Conservation (phyloP, 2,329 filamentous ascomycete species). For the Pseudogymnoascus sp. region DNA sequence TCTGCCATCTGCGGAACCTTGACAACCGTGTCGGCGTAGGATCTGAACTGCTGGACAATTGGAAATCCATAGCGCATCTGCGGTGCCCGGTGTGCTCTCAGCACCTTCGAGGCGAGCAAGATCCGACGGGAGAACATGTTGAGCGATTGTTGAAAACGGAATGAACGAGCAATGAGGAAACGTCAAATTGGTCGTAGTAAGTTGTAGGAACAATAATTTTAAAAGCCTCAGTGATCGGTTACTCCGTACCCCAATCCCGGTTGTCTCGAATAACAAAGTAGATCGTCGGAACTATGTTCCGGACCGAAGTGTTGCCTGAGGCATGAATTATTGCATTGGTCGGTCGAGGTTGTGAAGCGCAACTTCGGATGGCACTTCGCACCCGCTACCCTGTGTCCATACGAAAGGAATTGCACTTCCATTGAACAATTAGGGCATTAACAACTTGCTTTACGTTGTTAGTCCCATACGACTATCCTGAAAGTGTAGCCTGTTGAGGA, state of each 20-base stretch:
- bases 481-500: neutral
- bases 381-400: neutral
- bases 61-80: conserved; percentile 35
- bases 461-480: neutral
- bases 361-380: conserved; percentile 3
- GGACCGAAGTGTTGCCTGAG: neutral
- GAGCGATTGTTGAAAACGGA: conserved; percentile 1
- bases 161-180: neutral
- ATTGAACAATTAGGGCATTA: neutral
- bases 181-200: neutral
- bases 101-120: conserved; percentile 27
- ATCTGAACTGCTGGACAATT: conserved; percentile 47
- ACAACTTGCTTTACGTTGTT: neutral
- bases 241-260: neutral
- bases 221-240: conserved; percentile 3
- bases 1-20: conserved; percentile 98
- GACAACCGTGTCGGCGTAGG: conserved; percentile 72
- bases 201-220: conserved; percentile 1
- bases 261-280: conserved; percentile 4
- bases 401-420: conserved; percentile 1
- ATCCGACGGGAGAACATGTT: conserved; percentile 28
- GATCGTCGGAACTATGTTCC: neutral
- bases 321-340: neutral
- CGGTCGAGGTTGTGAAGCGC: neutral
- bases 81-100: conserved; percentile 24